These are phyloP conservation scores for Tuber borchii DNA, from an alignment of 495 filamentous ascomycete species.

Conservation along the genomic window DNA sequence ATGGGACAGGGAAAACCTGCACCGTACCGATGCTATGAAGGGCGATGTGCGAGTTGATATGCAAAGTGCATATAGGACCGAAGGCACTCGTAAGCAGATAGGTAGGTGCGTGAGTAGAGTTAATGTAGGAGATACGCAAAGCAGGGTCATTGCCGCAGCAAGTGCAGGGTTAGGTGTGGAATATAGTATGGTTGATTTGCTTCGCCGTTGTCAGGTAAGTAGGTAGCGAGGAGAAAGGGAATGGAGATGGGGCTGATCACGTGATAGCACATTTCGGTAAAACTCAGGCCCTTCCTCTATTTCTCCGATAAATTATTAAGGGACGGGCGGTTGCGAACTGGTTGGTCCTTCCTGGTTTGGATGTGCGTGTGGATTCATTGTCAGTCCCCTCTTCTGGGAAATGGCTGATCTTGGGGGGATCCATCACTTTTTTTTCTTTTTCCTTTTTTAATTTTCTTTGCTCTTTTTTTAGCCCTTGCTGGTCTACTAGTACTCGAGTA, in stretches of 20 bases:
- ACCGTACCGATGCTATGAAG: background rate
- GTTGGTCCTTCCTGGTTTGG: background rate
- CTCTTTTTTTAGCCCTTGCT: conserved; percentile 1
- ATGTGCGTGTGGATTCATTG: background rate
- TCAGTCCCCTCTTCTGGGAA: background rate
- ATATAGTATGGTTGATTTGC: background rate
- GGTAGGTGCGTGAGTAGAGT: background rate
- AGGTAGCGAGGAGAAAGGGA: background rate
- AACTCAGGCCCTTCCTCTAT: background rate
- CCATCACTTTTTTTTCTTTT: background rate
- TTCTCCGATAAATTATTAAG: background rate
- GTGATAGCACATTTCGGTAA: background rate
- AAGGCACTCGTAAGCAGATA: background rate
- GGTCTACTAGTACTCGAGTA: no score
- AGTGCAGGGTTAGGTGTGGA: background rate
- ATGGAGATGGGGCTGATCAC: background rate
- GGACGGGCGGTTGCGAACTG: background rate
- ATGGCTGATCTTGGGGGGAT: background rate
- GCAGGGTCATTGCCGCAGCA: background rate
- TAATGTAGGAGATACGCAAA: background rate
- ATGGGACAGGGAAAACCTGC: background rate
- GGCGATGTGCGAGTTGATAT: background rate
- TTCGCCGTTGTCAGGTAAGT: background rate
- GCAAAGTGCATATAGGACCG: background rate
- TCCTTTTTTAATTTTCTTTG: background rate